These are phyloP conservation scores for Picochlorum sp. DNA, from an alignment of 139 green algal genomes.

Conservation along the genomic window DNA sequence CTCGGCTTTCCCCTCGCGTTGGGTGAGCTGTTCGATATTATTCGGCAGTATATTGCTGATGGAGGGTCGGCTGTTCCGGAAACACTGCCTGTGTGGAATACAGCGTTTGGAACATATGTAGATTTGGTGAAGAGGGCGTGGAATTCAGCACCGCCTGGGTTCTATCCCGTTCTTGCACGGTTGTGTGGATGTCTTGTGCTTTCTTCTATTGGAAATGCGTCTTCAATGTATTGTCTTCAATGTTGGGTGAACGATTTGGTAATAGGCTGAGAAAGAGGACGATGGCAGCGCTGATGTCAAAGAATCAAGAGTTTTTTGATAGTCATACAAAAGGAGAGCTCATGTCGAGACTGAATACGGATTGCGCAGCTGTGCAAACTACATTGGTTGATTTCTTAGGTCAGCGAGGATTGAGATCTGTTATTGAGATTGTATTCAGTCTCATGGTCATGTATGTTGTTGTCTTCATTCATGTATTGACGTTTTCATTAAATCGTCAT, in stretches of 20 bases:
- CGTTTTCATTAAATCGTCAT: background rate
- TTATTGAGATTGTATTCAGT: constrained; percentile 22
- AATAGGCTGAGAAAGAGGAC: constrained; percentile 11
- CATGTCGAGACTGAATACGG: constrained; percentile 15
- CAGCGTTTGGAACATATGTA: background rate
- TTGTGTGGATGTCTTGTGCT: constrained; percentile 21
- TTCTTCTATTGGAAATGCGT: constrained; percentile 11
- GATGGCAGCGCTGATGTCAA: constrained; percentile 13
- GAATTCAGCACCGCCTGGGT: constrained; percentile 9
- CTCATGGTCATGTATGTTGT: constrained; percentile 17
- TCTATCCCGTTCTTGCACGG: constrained; percentile 3
- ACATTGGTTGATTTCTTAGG: constrained; percentile 29
- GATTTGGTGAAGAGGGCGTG: background rate
- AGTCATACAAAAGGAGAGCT: constrained; percentile 18
- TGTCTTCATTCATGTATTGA: background rate
- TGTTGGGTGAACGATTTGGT: constrained; percentile 25
- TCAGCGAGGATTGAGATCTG: constrained; percentile 18
- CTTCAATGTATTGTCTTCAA: constrained; percentile 12
- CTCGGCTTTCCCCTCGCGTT: constrained; percentile 23
- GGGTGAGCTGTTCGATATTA: constrained; percentile 24
- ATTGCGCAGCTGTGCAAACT: constrained; percentile 20
- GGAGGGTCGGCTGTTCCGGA: background rate
- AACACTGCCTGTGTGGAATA: background rate
- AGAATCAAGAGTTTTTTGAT: constrained; percentile 23
- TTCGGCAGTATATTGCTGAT: constrained; percentile 9